phyloP scores from a whole-genome alignment of 768 basidiomycete genomes.

The Hypholoma fasciculare region DNA sequence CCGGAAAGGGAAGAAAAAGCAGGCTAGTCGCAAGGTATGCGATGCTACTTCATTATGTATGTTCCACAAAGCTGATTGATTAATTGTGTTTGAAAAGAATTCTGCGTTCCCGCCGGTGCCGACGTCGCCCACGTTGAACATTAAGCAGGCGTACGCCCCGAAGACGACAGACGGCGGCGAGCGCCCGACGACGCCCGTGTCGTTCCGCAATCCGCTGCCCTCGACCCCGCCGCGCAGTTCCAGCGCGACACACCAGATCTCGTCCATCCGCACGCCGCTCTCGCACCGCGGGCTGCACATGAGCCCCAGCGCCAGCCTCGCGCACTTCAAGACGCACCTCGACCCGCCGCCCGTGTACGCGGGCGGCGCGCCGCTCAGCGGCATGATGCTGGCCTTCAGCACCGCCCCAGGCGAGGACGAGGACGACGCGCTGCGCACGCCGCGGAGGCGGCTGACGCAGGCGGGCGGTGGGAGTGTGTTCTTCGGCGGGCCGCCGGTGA shows the following conservation, averaged over 20 bases:
- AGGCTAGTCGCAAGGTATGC: slow-evolving; percentile 26
- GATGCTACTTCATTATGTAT: background rate
- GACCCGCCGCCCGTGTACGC: slow-evolving; percentile 56
- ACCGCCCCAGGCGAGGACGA: slow-evolving; percentile 19
- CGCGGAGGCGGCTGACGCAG: slow-evolving; percentile 29
- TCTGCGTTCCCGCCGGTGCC: slow-evolving; percentile 41
- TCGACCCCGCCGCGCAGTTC: slow-evolving; percentile 36
- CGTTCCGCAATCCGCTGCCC: slow-evolving; percentile 29
- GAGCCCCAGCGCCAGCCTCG: slow-evolving; percentile 66
- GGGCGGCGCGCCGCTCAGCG: slow-evolving; percentile 20
- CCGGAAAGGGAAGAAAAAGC: slow-evolving; percentile 28
- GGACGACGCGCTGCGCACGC: slow-evolving; percentile 36
- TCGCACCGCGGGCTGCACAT: slow-evolving; percentile 70
- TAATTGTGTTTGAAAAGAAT: slow-evolving; percentile 26
- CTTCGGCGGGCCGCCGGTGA: slow-evolving; percentile 31
- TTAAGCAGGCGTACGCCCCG: slow-evolving; percentile 17
- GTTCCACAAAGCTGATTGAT: background rate
- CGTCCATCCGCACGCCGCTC: slow-evolving; percentile 64
- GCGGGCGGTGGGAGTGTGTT: slow-evolving; percentile 1
- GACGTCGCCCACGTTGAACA: slow-evolving; percentile 45
- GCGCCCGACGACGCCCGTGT: slow-evolving; percentile 27
- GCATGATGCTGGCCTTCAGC: slow-evolving; percentile 13
- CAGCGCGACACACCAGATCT: slow-evolving; percentile 36
- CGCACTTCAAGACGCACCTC: slow-evolving; percentile 67
- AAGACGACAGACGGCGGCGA: slow-evolving; percentile 18